Evolutionary conservation across 2,329 filamentous ascomycete species (phyloP), one percentile per base, ranked within the genome.

Genomic region (Phaeosphaeria sp.): DNA sequence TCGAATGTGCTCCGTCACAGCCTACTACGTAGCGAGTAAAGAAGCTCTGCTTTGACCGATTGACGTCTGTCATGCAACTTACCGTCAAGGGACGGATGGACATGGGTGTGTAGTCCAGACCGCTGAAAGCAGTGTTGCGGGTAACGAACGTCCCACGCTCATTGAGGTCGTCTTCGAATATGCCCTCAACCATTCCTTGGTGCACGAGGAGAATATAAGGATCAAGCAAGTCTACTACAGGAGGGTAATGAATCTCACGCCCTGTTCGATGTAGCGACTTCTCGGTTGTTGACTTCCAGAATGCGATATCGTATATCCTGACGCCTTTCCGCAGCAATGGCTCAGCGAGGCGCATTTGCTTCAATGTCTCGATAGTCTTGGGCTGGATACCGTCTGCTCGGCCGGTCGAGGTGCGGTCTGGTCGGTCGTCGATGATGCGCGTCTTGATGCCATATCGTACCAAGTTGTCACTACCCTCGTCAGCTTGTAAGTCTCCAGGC

Each of bases 311-410:
- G 75, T 89, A 91, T 45, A 92, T 86, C 46, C 85, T 86, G 49
- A 89, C 89, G 27, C 88, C 89, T 66, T 87, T 84, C 61, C 86
- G 85, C 43, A 92, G 76, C 27, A 92, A 76, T 1, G 85, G 80
- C 61, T 91, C 89, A n/a, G 86, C 88, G n/a, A 92, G 78, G 33
- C 89, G 82, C 81, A 92, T 87, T 77, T 91, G 89, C 60, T 86
- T 85, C 66, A 92, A 85, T 0, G 90, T 92, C 78, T 92, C 90
- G 67, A 93, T 91, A 1, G 89, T 90, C 77, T 92, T 92, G 45
- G 90, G 90, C 69, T 92, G 90, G 51, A 92, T 80, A 42, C 90
- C 90, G 74, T 92, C 90, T 60, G 89, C 89, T 55, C 85, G 81
- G 43, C 89, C 89, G 8, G 88, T 88, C 6, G 86, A 81, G 1